These are phyloP conservation scores for Xylariaceae sp. DNA, from an alignment of 2,329 filamentous ascomycete species.

Conservation along the genomic window DNA sequence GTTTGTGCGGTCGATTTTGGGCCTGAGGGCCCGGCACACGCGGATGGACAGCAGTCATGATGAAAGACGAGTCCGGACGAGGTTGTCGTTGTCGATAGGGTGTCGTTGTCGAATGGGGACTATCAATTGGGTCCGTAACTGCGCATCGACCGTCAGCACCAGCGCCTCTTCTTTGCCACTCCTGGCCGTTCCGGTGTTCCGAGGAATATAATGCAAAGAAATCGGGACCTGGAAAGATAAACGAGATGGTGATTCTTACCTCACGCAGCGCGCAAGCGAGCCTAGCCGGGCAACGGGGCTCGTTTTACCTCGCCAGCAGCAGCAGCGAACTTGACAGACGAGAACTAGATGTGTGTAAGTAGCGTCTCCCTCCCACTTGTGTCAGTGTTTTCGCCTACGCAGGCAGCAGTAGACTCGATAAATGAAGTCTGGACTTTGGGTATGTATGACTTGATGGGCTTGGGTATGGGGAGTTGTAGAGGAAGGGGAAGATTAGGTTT, in stretches of 20 bases:
- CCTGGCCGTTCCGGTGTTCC: background rate
- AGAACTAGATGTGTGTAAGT: conserved; percentile 31
- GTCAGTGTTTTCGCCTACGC: no score
- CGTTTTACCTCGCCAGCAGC: conserved; percentile 33
- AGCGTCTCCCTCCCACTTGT: conserved; percentile 17
- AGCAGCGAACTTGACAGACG: conserved; percentile 34
- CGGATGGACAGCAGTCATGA: conserved; percentile 75
- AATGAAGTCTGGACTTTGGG: background rate
- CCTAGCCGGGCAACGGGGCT: conserved; percentile 34
- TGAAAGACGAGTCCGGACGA: conserved; percentile 67
- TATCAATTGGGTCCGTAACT: conserved; percentile 46
- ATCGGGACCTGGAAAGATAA: background rate
- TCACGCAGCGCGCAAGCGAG: conserved; percentile 39
- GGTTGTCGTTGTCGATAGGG: conserved; percentile 48
- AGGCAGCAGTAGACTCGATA: no score
- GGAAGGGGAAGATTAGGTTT: conserved; percentile 2
- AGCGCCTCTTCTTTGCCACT: no score
- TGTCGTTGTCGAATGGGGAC: conserved; percentile 30
- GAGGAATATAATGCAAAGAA: background rate
- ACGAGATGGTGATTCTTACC: conserved; percentile 25
- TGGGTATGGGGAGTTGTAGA: conserved; percentile 1
- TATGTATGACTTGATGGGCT: conserved; percentile 7
- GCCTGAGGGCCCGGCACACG: conserved; percentile 65
- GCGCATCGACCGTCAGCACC: conserved; percentile 8
- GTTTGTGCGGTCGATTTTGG: conserved; percentile 74